Evolutionary conservation across 2,329 filamentous ascomycete genomes (phyloP).

Genomic region (Nemania sp.): DNA sequence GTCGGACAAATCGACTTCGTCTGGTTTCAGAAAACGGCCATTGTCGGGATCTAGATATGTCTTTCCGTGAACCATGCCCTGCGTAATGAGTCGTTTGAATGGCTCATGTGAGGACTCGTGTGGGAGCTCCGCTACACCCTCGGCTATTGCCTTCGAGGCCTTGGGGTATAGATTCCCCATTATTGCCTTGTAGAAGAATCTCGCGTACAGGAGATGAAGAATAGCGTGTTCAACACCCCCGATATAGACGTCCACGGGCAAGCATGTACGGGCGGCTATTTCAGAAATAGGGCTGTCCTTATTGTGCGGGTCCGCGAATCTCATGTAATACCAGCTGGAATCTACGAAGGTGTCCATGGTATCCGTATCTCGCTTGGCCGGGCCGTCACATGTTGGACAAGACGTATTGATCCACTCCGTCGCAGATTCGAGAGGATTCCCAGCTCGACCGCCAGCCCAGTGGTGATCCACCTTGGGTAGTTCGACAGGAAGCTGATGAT

Average conservation of each 20-base stretch:
- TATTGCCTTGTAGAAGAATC: constrained; percentile 89
- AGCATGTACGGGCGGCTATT: constrained; percentile 55
- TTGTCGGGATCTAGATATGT: constrained; percentile 77
- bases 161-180: constrained; percentile 57
- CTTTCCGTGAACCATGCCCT: constrained; percentile 92
- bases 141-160: background rate
- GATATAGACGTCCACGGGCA: constrained; percentile 87
- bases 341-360: constrained; percentile 98
- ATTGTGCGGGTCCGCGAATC: constrained; percentile 76
- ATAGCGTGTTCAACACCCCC: constrained; percentile 92
- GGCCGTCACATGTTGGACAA: constrained; percentile 73
- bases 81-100: constrained; percentile 80
- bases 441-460: constrained; percentile 69
- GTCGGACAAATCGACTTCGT: constrained; percentile 70
- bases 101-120: constrained; percentile 59
- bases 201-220: constrained; percentile 83
- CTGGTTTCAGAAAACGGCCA: constrained; percentile 75
- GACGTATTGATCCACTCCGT: constrained; percentile 74
- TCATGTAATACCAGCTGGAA: constrained; percentile 91
- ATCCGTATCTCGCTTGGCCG: constrained; percentile 82
- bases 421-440: constrained; percentile 76
- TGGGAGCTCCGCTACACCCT: constrained; percentile 24
- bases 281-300: constrained; percentile 63
- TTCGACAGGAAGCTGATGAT: constrained; percentile 74
- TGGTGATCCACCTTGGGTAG: constrained; percentile 72